Conservation (phyloP, 2,329 filamentous ascomycete species). For the Aspergillus carbonarius region DNA sequence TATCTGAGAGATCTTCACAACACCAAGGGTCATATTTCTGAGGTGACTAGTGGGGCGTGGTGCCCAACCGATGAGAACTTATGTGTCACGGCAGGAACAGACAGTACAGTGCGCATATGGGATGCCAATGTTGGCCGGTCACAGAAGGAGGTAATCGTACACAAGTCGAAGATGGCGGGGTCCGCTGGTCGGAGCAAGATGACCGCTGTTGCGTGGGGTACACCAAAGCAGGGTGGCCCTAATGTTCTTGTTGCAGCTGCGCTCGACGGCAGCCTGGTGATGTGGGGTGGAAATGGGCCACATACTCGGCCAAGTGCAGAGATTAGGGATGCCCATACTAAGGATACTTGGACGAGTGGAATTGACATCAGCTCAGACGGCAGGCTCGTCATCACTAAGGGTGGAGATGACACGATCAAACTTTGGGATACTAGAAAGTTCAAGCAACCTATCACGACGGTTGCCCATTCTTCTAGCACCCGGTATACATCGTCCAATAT, state of each 20-base stretch:
- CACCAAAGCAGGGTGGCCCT: slow-evolving; percentile 70
- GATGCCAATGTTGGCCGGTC: slow-evolving; percentile 86
- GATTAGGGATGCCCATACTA: slow-evolving; percentile 76
- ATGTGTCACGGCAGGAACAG: slow-evolving; percentile 87
- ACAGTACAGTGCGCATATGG: slow-evolving; percentile 96
- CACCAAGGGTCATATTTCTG: slow-evolving; percentile 93
- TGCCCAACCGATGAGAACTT: slow-evolving; percentile 81
- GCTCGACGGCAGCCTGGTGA: slow-evolving; percentile 82
- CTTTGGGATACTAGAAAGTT: slow-evolving; percentile 97
- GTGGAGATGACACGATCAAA: slow-evolving; percentile 90
- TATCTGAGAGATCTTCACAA: slow-evolving; percentile 96
- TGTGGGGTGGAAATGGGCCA: slow-evolving; percentile 89
- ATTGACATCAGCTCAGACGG: slow-evolving; percentile 90
- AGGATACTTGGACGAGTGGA: slow-evolving; percentile 86
- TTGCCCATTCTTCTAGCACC: slow-evolving; percentile 76
- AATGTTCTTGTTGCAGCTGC: slow-evolving; percentile 79
- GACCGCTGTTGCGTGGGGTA: slow-evolving; percentile 87
- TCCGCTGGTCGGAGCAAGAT: slow-evolving; percentile 89
- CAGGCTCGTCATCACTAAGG: slow-evolving; percentile 82
- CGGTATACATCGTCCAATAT: slow-evolving; percentile 86
- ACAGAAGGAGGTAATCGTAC: slow-evolving; percentile 91
- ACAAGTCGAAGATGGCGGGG: slow-evolving; percentile 88
- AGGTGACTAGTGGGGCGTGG: slow-evolving; percentile 87
- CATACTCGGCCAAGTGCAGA: slow-evolving; percentile 79
- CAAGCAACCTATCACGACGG: slow-evolving; percentile 79